Evolutionary conservation across 2,329 filamentous ascomycete genomes (phyloP), one percentile per base, ranked within the genome.

Genomic region (Lizonia empirigonia): DNA sequence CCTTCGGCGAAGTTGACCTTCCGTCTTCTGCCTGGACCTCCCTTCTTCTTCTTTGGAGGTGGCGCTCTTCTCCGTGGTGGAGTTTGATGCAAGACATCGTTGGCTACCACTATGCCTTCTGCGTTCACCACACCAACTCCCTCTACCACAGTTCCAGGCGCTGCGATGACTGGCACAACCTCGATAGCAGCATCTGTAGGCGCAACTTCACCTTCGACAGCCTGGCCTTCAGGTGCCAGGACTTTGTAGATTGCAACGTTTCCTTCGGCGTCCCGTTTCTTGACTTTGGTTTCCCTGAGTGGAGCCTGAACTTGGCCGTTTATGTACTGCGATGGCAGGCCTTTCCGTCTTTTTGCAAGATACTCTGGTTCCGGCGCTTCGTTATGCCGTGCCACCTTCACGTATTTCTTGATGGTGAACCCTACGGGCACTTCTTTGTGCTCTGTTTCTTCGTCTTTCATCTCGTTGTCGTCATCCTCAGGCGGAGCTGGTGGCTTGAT

Each of bases 241-340:
- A 94, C 85, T 64, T 95, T 90, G 71, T 94, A 91, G 2, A 93
- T 86, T 54, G 89, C 90, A 8, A 90, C 82, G 62, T 93, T 93
- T 19, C 92, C 92, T 19, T 80, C 81, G 1, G 85, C 84, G 68
- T 96, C 90, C 9, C 87, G 78, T 59, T 88, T 86, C 63, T 89
- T 85, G 44, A 97, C 89, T 18, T 88, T 94, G 0, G 89, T 90
- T 65, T 88, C 88, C 7, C 89, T 87, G 63, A 94, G 89, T 4
- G 63, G 60, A 22, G 64, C 58, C 20, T 62, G 59, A 7, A 61
- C 51, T 26, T 61, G 56, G 4, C 58, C 60, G 13, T 65, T 62
- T 2, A 57, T 53, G 54, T 70, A 71, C 26, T 67, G 67, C 10
- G 79, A 83, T 5, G 81, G 78, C 29, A 87, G 69, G 12, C 85